A percentile compares a stretch with the other conserved stretches of the same genome.
phyloP scores from a whole-genome alignment of 106 monocot genomes.

The Vanilla planifolia region DNA sequence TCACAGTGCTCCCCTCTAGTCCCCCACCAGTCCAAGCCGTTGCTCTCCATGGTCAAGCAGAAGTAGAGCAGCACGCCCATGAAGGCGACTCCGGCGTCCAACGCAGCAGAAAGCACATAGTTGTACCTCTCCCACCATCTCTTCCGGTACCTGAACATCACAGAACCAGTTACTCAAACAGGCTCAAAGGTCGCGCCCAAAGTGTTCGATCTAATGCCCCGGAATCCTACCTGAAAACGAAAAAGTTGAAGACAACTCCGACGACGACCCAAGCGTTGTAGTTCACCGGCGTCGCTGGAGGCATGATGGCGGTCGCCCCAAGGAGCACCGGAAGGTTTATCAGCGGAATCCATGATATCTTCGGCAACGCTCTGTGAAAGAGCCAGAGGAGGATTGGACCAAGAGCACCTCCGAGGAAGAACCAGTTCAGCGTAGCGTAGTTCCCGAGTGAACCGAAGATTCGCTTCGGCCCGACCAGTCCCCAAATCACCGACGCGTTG shows the following conservation, averaged over 20 bases:
- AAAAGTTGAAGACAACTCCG: slow-evolving; percentile 83
- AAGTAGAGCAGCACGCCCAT: slow-evolving; percentile 75
- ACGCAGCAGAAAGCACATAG: slow-evolving; percentile 61
- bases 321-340: slow-evolving; percentile 82
- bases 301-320: slow-evolving; percentile 80
- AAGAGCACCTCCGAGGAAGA: slow-evolving; percentile 56
- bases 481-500: slow-evolving; percentile 95
- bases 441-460: slow-evolving; percentile 23
- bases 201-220: no score
- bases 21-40: slow-evolving; percentile 52
- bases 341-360: slow-evolving; percentile 59
- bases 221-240: no score
- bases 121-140: slow-evolving; percentile 80
- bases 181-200: no score
- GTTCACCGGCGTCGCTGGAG: slow-evolving; percentile 77
- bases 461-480: slow-evolving; percentile 27
- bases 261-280: slow-evolving; percentile 61
- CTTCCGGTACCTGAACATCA: slow-evolving; percentile 61
- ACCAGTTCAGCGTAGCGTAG: slow-evolving; percentile 52
- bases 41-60: slow-evolving; percentile 41
- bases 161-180: no score
- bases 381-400: slow-evolving; percentile 83
- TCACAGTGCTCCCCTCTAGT: slow-evolving; percentile 55
- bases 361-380: slow-evolving; percentile 65
- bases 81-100: slow-evolving; percentile 67